Conservation (phyloP, 148 eudicot species). For the Fagopyrum tataricum region DNA sequence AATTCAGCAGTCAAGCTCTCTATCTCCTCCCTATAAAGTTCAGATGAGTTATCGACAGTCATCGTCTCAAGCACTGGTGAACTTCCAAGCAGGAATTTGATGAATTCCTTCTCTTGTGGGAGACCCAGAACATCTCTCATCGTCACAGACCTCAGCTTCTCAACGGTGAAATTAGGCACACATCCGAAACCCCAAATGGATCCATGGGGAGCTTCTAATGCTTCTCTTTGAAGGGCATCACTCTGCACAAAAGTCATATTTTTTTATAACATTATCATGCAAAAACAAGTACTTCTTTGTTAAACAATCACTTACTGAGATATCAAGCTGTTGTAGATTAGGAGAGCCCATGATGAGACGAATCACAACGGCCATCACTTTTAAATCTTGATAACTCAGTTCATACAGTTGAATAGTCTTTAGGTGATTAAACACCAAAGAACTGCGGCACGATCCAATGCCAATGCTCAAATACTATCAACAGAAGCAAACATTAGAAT, state of each 20-base stretch:
- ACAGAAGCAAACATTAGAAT: background rate
- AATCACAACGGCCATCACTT: conserved; percentile 64
- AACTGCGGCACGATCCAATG: conserved; percentile 34
- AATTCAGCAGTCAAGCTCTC: background rate
- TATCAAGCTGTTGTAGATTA: conserved; percentile 63
- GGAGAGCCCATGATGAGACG: conserved; percentile 73
- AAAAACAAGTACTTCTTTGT: background rate
- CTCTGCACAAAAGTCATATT: background rate
- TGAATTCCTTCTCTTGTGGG: conserved; percentile 67
- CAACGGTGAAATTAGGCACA: conserved; percentile 18
- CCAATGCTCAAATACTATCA: conserved; percentile 77
- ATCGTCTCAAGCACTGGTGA: conserved; percentile 55
- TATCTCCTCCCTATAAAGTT: background rate
- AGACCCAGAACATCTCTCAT: conserved; percentile 59
- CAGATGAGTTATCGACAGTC: background rate
- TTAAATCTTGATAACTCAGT: conserved; percentile 73
- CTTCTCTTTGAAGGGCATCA: background rate
- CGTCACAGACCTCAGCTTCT: conserved; percentile 45
- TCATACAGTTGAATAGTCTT: conserved; percentile 58
- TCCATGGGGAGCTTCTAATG: background rate
- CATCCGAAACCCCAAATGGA: conserved; percentile 4
- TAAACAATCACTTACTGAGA: conserved; percentile 42
- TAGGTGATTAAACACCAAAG: conserved; percentile 36
- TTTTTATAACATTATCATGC: background rate
- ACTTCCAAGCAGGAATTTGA: conserved; percentile 49